Evolutionary conservation across 345 rosid species (phyloP).

Genomic region (Capsella bursapastoris): DNA sequence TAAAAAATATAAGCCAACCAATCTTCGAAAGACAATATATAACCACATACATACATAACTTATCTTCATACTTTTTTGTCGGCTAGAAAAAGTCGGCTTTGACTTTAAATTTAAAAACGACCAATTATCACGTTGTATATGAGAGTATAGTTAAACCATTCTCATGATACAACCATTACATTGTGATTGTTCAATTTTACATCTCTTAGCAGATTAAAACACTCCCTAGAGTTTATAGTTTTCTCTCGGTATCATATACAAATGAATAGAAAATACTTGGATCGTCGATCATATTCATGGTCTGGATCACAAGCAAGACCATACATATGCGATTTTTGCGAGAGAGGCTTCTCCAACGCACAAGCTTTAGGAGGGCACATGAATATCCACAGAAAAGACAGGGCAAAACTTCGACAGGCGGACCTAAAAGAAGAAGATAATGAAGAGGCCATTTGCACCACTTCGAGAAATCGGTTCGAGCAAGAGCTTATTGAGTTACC

Average conservation of each 20-base stretch:
- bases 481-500: slow-evolving; percentile 36
- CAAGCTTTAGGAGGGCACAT: slow-evolving; percentile 96
- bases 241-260: slow-evolving; percentile 7
- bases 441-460: slow-evolving; percentile 22
- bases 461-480: slow-evolving; percentile 31
- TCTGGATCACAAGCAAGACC: slow-evolving; percentile 43
- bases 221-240: not conserved
- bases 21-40: not conserved
- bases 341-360: slow-evolving; percentile 89
- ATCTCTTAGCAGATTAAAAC: not conserved
- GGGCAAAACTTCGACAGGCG: slow-evolving; percentile 42
- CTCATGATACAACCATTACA: not conserved
- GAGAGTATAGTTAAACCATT: not conserved
- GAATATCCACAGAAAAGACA: slow-evolving; percentile 83
- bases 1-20: not conserved
- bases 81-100: slow-evolving; percentile 27
- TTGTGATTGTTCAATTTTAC: not conserved
- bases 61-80: slow-evolving; percentile 6
- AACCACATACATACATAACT: not conserved
- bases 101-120: slow-evolving; percentile 12
- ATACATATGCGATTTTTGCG: slow-evolving; percentile 80
- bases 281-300: slow-evolving; percentile 43
- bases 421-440: slow-evolving; percentile 27
- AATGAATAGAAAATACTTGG: slow-evolving; percentile 41
- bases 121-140: not conserved